Percentiles rank a stretch among this genome's conserved stretches.
phyloP scores from a whole-genome alignment of 2,329 filamentous ascomycete species.

The Juglanconis oblonga region DNA sequence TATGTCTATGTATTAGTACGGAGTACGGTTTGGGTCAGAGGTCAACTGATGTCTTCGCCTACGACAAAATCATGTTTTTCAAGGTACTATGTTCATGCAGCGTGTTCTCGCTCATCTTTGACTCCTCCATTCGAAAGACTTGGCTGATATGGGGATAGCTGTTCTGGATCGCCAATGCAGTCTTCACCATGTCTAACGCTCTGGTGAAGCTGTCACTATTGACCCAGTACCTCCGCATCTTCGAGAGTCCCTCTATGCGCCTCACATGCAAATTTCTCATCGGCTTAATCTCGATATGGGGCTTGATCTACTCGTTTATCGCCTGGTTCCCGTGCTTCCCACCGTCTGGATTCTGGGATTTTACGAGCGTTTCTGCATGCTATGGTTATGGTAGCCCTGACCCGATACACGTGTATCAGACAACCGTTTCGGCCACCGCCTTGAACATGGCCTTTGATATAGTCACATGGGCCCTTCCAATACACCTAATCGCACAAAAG shows the following conservation, averaged over 20 bases:
- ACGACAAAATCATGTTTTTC: slow-evolving; percentile 1
- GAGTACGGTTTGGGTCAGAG: slow-evolving; percentile 8
- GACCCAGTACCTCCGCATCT: slow-evolving; percentile 20
- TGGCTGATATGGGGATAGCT: background rate
- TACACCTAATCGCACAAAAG: slow-evolving; percentile 27
- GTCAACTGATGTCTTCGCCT: background rate
- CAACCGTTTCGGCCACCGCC: slow-evolving; percentile 26
- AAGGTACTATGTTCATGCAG: slow-evolving; percentile 1
- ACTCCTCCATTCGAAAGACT: no score
- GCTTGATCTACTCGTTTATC: slow-evolving; percentile 22
- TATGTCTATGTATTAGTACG: background rate
- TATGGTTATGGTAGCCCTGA: slow-evolving; percentile 30
- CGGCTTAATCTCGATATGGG: slow-evolving; percentile 20
- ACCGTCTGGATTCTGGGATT: slow-evolving; percentile 22
- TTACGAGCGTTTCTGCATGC: background rate
- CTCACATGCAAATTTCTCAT: slow-evolving; percentile 17
- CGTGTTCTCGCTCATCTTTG: no score
- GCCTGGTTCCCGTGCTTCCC: slow-evolving; percentile 27
- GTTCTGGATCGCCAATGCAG: slow-evolving; percentile 20
- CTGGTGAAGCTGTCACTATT: slow-evolving; percentile 22
- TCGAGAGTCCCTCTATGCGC: slow-evolving; percentile 1
- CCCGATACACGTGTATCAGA: slow-evolving; percentile 23
- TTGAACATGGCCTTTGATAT: slow-evolving; percentile 31
- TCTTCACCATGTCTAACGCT: slow-evolving; percentile 20
- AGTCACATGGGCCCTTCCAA: slow-evolving; percentile 29